Base-by-base conservation (phyloP, 2,329 filamentous ascomycete species). In the Sclerotinia minor region DNA sequence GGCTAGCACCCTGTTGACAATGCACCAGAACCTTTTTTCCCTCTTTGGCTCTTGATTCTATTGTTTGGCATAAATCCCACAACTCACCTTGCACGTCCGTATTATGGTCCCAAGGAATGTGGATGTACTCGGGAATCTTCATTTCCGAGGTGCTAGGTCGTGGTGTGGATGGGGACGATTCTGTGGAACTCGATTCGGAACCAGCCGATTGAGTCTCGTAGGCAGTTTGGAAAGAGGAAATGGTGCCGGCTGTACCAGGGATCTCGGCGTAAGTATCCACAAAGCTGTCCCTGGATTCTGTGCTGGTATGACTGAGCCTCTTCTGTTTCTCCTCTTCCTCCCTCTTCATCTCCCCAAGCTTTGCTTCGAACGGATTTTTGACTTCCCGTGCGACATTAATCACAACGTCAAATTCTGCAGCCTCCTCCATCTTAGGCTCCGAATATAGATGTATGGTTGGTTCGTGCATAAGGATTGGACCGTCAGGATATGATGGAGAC, bases 41-140 rank as follows among this genome's bases (percentile, higher is more conserved):
- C 70, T 90, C 84, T 71, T 85, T 86, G 0, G 89, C 89, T 69
- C 88, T 85, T 50, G 87, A 85, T 70, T 94, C 90, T 69, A 96
- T 93, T 5, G 85, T 84, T 76, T 92, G 89, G 74, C 92, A 93
- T 19, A 96, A 82, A 58, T 82, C 83, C 82, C 92, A 87, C 26
- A 95, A 80, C 76, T 95, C 92, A 6, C 87, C 86, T 1, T 91
- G 87, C 72, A 96, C 94, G 69, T 95, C 90, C 0, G 91, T 94
- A 78, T 94, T 94, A 79, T 95, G 92, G 70, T 95, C 92, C 92
- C 92, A 95, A 1, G 87, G 89, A 74, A 95, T 89, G 76, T 96
- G 92, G 21, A 95, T 91, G 74, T 96, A 96, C 77, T 96, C 92
- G 0, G 92, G 92, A 57, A 85, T 80, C 63, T 81, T 84, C 49